phyloP scores from a whole-genome alignment of 768 basidiomycete genomes.

The Podaxis pistillaris region DNA sequence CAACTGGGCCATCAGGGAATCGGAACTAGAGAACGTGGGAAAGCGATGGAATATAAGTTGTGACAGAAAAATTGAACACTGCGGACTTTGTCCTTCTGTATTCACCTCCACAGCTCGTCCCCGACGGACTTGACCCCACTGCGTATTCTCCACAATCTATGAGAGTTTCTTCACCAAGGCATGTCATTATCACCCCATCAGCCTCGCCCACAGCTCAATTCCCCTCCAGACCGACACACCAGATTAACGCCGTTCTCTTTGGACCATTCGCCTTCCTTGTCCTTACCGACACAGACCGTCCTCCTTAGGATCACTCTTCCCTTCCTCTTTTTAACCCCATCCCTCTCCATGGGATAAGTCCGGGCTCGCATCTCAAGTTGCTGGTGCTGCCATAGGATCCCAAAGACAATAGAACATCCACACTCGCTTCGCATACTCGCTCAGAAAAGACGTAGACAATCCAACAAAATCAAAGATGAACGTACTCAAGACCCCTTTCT shows the following conservation, averaged over 20 bases:
- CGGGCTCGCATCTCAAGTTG: conserved; percentile 33
- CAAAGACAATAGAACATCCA: conserved; percentile 30
- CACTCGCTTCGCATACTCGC: conserved; percentile 10
- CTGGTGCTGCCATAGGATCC: conserved; percentile 31
- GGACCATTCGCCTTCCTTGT: conserved; percentile 52
- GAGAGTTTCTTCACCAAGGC: conserved; percentile 43
- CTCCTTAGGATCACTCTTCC: conserved; percentile 57
- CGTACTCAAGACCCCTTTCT: conserved; percentile 66
- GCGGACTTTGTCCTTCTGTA: conserved; percentile 8
- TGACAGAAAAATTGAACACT: conserved; percentile 10
- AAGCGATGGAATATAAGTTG: conserved; percentile 13
- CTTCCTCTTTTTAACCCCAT: conserved; percentile 19
- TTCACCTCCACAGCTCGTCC: conserved; percentile 3
- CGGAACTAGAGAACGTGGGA: conserved; percentile 18
- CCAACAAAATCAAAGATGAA: conserved; percentile 45
- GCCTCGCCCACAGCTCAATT: conserved; percentile 12
- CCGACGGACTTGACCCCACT: conserved; percentile 9
- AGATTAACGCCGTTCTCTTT: conserved; percentile 57
- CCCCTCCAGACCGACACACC: conserved; percentile 43
- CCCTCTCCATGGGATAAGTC: conserved; percentile 55
- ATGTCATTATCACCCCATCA: conserved; percentile 19
- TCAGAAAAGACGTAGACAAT: conserved; percentile 16
- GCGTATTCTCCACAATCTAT: conserved; percentile 43
- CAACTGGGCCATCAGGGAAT: not conserved
- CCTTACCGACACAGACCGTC: conserved; percentile 70